These are phyloP conservation scores for Trypanosoma lewisi DNA, from an alignment of 208 protist species.

Conservation along the genomic window DNA sequence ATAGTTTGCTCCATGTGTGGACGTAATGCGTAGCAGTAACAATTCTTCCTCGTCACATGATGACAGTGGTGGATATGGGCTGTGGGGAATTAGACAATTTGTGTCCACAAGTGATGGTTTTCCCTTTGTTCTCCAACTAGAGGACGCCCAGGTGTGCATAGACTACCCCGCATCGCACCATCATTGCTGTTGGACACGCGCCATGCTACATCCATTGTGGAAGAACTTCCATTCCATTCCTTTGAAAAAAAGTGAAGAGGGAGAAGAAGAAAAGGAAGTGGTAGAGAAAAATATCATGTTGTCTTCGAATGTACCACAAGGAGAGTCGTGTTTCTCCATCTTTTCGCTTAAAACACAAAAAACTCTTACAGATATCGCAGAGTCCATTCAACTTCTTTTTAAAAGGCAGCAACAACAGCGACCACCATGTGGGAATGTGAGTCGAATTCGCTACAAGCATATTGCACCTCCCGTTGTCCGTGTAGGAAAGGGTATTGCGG, in stretches of 20 bases:
- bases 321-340: background rate
- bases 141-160: conserved; percentile 19
- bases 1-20: background rate
- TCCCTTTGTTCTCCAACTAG: conserved; percentile 16
- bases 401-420: conserved; percentile 24
- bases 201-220: conserved; percentile 41
- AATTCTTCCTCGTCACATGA: too few relatives aligned
- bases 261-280: too few relatives aligned
- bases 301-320: background rate
- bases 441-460: conserved; percentile 38
- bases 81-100: conserved; percentile 19
- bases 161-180: conserved; percentile 33
- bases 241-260: background rate
- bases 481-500: conserved; percentile 19
- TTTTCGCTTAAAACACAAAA: background rate
- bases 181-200: conserved; percentile 60
- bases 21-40: background rate
- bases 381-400: conserved; percentile 5
- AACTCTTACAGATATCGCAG: conserved; percentile 4
- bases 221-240: background rate
- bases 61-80: background rate
- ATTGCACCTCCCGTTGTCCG: conserved; percentile 39
- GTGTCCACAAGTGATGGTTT: conserved; percentile 10
- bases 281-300: background rate
- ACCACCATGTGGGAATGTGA: conserved; percentile 21